Evolutionary conservation across 768 basidiomycete species (phyloP).

Genomic region (Phlebiopsis flavidoalba): DNA sequence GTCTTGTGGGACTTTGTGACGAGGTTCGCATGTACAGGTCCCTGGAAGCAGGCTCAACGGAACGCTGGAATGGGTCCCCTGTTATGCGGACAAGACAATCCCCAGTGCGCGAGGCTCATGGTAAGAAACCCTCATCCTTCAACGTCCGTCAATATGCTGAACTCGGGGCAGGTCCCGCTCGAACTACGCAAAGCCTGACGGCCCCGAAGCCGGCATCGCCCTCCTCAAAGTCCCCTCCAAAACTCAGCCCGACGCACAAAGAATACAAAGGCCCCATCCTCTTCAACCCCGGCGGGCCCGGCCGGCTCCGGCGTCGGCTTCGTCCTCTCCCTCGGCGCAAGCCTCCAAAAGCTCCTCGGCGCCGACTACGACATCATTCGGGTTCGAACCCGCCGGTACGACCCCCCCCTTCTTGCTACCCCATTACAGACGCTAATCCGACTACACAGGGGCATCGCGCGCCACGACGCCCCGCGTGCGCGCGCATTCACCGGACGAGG

Average conservation of each 20-base stretch:
- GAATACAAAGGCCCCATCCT: constrained; percentile 27
- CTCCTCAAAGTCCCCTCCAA: constrained; percentile 21
- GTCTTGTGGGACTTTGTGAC: no score
- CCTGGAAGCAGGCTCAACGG: not conserved
- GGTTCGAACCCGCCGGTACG: constrained; percentile 26
- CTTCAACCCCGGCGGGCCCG: constrained; percentile 27
- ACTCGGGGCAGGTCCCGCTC: constrained; percentile 21
- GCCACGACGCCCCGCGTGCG: constrained; percentile 2
- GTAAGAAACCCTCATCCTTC: not conserved
- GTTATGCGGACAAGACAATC: constrained; percentile 3
- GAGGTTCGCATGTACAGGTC: not conserved
- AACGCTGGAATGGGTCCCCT: constrained; percentile 8
- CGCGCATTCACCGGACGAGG: not conserved
- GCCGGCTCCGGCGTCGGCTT: constrained; percentile 21
- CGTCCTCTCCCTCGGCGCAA: not conserved
- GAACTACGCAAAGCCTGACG: constrained; percentile 22
- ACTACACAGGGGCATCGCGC: constrained; percentile 1
- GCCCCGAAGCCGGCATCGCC: constrained; percentile 20
- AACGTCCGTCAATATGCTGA: not conserved
- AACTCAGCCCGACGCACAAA: not conserved
- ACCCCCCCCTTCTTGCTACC: not conserved
- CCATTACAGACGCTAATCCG: no score
- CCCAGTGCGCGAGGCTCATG: constrained; percentile 16
- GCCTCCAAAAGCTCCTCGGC: constrained; percentile 20
- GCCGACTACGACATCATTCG: constrained; percentile 25